phyloP scores from a whole-genome alignment of 768 basidiomycete genomes.

The Termitomyces sp. region DNA sequence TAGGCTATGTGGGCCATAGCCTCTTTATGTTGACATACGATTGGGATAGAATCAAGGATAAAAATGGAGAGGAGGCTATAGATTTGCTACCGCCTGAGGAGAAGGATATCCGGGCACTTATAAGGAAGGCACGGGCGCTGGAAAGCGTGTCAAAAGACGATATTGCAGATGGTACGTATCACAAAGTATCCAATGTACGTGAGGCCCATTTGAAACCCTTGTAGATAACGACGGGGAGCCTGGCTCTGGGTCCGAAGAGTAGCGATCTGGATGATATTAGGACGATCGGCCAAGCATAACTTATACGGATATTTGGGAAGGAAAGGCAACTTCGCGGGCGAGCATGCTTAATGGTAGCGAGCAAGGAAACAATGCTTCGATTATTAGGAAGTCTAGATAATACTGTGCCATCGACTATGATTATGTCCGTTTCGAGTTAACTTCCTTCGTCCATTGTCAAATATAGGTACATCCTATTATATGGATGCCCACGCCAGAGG shows the following conservation, averaged over 20 bases:
- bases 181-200: not conserved
- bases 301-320: not conserved
- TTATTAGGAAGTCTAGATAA: not conserved
- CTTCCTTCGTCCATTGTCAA: not conserved
- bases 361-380: not conserved
- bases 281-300: not conserved
- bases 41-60: conserved; percentile 59
- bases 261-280: conserved; percentile 8
- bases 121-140: conserved; percentile 51
- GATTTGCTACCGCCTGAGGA: conserved; percentile 55
- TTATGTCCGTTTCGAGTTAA: conserved; percentile 1
- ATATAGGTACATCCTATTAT: conserved; percentile 1
- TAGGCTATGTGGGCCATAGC: not conserved
- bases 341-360: not conserved
- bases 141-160: conserved; percentile 50
- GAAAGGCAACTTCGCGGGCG: not conserved
- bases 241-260: conserved; percentile 29
- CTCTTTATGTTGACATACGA: not conserved
- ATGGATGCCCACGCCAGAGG: not conserved
- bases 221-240: conserved; percentile 21
- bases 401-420: not conserved
- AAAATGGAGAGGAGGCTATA: conserved; percentile 49
- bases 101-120: conserved; percentile 38
- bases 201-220: not conserved
- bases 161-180: conserved; percentile 52